Evolutionary conservation across 768 basidiomycete genomes (phyloP).

Genomic region (Kwoniella sp.): DNA sequence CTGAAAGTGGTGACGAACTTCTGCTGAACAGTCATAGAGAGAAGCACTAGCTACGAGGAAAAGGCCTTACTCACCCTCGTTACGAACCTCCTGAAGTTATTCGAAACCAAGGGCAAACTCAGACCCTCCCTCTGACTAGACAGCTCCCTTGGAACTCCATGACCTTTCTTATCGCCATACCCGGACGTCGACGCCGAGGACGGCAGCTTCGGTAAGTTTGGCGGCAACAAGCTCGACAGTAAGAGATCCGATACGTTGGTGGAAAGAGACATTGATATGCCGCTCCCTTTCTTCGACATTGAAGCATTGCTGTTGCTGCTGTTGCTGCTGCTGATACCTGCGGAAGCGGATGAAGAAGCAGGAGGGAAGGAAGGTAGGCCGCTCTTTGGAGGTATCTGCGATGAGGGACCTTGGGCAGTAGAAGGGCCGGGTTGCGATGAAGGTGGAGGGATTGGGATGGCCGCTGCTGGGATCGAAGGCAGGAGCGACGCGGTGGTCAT

Average conservation of each 20-base stretch:
- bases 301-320: background rate
- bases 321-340: background rate
- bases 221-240: conserved; percentile 46
- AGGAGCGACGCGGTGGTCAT: conserved; percentile 27
- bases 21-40: no score
- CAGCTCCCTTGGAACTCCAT: conserved; percentile 38
- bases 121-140: conserved; percentile 61
- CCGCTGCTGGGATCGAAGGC: conserved; percentile 59
- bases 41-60: no score
- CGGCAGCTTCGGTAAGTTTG: conserved; percentile 44
- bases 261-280: conserved; percentile 21
- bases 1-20: no score
- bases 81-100: conserved; percentile 80
- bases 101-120: conserved; percentile 73
- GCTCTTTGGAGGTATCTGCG: conserved; percentile 10
- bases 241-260: conserved; percentile 54
- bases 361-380: conserved; percentile 57
- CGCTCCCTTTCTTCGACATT: conserved; percentile 19
- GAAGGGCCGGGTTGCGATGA: conserved; percentile 14
- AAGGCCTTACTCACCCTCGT: conserved; percentile 58
- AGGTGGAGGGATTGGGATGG: conserved; percentile 38
- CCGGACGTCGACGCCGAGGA: conserved; percentile 6
- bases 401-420: conserved; percentile 3
- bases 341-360: conserved; percentile 40
- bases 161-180: conserved; percentile 8